Evolutionary conservation across 2,329 filamentous ascomycete species (phyloP), one percentile per base, ranked within the genome.

Genomic region (Canariomyces notabilis): DNA sequence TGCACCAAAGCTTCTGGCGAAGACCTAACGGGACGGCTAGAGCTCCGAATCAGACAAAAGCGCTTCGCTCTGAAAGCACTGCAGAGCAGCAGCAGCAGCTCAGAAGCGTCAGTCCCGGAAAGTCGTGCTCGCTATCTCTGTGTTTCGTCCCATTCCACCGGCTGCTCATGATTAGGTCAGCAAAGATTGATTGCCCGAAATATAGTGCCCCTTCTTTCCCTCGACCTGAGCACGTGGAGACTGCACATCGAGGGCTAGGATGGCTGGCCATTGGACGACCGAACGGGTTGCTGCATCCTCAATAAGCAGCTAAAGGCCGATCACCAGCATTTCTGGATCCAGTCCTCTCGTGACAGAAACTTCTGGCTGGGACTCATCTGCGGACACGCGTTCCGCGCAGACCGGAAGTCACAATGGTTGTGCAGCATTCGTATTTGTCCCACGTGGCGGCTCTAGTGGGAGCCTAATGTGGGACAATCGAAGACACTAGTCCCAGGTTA

Each of bases 221-320:
- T 55, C 40, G 32, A 44, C 44, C 44, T 49, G 44, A 42, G 32
- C 26, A 15, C 41, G 37, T 42, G 42, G 37, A 21, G 34, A 46
- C 33, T 23, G 36, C 37, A 48, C 44, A 46, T 39, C 34, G 41
- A 49, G 40, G 41, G 41, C 26, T 47, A 42, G 42, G 37, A 40
- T 32, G 34, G 20, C 35, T 40, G 44, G 31, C 43, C 42, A 55
- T 55, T 55, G 50, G 56, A 44, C 50, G 48, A 42, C 26, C 36
- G 45, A 46, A 43, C 54, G 56, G 56, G 38, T 47, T 52, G 44
- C 37, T 50, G 53, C 56, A 58, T 54, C 14, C 39, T 48, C 42
- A 49, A 50, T 41, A 44, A 40, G 37, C 23, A 37, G 31, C 19
- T 35, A 36, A 12, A 4, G 20, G 36, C 42, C 49, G 52, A 44